Evolutionary conservation across 257 asterid species (phyloP), one percentile per base, ranked within the genome.

Genomic region (Salvia miltiorrhiza): DNA sequence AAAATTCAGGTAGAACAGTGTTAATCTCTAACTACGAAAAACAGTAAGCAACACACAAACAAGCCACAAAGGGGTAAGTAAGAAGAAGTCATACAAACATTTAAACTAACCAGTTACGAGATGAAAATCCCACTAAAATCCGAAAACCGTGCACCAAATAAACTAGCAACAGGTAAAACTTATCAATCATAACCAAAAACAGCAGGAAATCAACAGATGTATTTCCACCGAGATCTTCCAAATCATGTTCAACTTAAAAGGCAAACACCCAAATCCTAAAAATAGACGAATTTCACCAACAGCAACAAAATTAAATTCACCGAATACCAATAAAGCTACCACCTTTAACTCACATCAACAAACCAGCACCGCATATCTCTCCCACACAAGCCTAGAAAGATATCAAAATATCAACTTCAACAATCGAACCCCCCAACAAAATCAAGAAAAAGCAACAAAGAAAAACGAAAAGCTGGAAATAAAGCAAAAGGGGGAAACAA

Each of bases 301-400:
- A 70, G 71, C 63, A 7, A 4, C 28, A 64, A 52, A 47, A 62
- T 41, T 56, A 69, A 74, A 61, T 44, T 75, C 79, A 78, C 80
- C 76, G 74, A 68, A 77, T 54, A 66, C 74, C 78, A 66, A 73
- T 71, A 85, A 89, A 82, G 92, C 45, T 45, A 78, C 55, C 77
- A 77, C 72, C 82, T 79, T 79, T 77, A 45, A 65, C 77, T 44
- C 81, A 39, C 72, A 74, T 74, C 77, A 78, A 71, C 69, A 69
- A 60, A 76, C 72, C 39, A 74, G 78, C 49, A 62, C 71, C 55
- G 73, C 23, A 41, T 20, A 33, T 39, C 33, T 50, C 53, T 50
- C 53, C 50, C 72, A 69, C 64, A 71, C 57, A 63, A 43, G 13
- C 19, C 58, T 10, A 71, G 70, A 65, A 69, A 64, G 75, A 69